Evolutionary conservation across 192 early-diverging fungal species (phyloP).

Genomic region (Coemansia sp.): DNA sequence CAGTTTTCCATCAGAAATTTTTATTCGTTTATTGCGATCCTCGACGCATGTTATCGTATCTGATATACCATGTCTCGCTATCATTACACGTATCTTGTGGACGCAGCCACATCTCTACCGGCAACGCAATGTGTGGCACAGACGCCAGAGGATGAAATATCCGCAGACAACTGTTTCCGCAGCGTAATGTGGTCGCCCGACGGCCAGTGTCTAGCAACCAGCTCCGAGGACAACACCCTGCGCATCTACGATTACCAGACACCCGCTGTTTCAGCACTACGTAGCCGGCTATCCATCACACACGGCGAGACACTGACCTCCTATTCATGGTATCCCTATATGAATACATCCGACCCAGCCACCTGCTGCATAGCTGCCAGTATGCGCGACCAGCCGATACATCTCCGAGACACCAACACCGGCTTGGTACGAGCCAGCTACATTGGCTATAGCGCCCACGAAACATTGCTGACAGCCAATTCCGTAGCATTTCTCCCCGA

Average conservation of each 20-base stretch:
- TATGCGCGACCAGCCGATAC: slow-evolving; percentile 75
- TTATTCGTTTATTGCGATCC: too few relatives aligned
- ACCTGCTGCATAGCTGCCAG: slow-evolving; percentile 66
- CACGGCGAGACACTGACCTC: slow-evolving; percentile 27
- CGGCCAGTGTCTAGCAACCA: slow-evolving; percentile 31
- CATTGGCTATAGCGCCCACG: slow-evolving; percentile 64
- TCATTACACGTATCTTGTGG: neutral
- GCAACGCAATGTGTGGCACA: neutral
- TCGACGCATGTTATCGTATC: too few relatives aligned
- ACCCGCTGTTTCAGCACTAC: neutral
- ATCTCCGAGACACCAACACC: slow-evolving; percentile 65
- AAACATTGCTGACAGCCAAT: slow-evolving; percentile 67
- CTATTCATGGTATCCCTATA: slow-evolving; percentile 44
- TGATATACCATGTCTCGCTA: neutral
- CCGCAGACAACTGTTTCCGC: slow-evolving; percentile 11
- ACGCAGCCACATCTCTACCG: neutral
- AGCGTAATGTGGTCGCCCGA: slow-evolving; percentile 48
- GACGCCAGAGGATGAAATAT: neutral
- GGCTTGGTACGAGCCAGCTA: slow-evolving; percentile 67
- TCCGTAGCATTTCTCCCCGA: slow-evolving; percentile 69
- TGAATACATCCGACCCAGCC: slow-evolving; percentile 47
- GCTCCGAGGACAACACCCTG: slow-evolving; percentile 26
- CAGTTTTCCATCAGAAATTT: too few relatives aligned
- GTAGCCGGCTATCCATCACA: slow-evolving; percentile 1
- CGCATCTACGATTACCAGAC: slow-evolving; percentile 16